Base-by-base conservation (phyloP, 495 filamentous ascomycete genomes). In the Tuber microsphaerosporum region DNA sequence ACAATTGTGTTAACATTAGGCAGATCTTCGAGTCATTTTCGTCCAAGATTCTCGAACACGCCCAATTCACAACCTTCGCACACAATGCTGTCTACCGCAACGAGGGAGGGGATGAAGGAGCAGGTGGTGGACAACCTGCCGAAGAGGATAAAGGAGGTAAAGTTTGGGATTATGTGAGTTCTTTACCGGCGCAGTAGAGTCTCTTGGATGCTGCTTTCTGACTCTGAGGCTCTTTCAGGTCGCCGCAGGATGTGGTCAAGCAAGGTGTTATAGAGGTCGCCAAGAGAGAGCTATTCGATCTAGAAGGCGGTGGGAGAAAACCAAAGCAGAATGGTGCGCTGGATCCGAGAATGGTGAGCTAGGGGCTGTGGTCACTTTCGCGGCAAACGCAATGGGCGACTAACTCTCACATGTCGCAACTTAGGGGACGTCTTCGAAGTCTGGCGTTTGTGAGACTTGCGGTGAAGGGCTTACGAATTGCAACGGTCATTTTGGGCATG, bases 401-500 rank as follows among this genome's bases (percentile, higher is more conserved):
- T 73, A n/a, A 73, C 72, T 61, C n/a, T 37, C 41, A 16, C 26
- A 20, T 22, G n/a, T 73, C 72, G 17, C 61, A 77, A 65, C 22
- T 6, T 76, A 88, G 87, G 95, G 95, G 81, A 93, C 92, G n/a
- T 97, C 93, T 90, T 87, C 82, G 92, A 89, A 93, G 84, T 88
- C 85, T 19, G 90, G 87, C 51, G 85, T 83, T 48, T 99, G 95
- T 84, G 87, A 89, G 73, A 98, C 95, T 34, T 99, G 95, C 84
- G 89, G 91, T 70, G 88, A 90, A 75, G 86, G 87, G 16, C 85
- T 97, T 61, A 87, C 92, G 74, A 87, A 89, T 69, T 99, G 95
- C 83, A 94, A 94, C 77, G 95, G 95, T 39, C 95, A 99, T 84
- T 99, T 97, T 77, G 95, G 95, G 61, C 91, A 97, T 84, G 90